These are phyloP conservation scores for Priceomyces haplophilus DNA, from an alignment of 805 yeast genomes.

Conservation along the genomic window DNA sequence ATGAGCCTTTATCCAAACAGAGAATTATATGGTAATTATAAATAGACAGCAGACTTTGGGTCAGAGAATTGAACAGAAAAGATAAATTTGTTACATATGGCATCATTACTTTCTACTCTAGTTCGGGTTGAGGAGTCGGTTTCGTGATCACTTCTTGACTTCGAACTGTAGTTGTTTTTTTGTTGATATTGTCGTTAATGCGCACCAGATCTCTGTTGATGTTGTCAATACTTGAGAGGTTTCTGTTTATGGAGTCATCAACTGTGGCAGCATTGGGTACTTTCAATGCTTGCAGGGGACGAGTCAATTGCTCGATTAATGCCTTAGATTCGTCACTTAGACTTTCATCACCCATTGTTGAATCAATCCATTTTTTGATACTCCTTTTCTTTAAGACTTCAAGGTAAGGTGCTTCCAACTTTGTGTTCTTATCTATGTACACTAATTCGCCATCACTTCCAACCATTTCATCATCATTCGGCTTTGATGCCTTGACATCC, in stretches of 20 bases:
- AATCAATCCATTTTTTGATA: conserved; percentile 31
- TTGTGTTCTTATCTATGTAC: conserved; percentile 57
- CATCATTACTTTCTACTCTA: not conserved
- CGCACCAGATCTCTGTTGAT: not conserved
- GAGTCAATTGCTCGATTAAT: conserved; percentile 20
- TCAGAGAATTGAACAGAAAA: not conserved
- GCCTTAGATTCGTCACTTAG: conserved; percentile 9
- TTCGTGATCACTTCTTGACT: not conserved
- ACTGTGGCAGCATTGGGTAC: conserved; percentile 20
- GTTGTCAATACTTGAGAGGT: conserved; percentile 14
- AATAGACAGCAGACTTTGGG: conserved; percentile 5
- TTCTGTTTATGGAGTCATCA: conserved; percentile 30
- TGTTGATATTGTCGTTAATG: not conserved
- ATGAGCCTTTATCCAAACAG: conserved; percentile 56
- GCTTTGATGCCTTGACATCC: conserved; percentile 60
- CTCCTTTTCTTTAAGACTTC: conserved; percentile 37
- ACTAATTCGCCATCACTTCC: conserved; percentile 74
- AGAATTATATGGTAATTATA: conserved; percentile 81
- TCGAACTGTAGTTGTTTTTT: not conserved
- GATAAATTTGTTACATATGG: not conserved
- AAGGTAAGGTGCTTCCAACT: conserved; percentile 40
- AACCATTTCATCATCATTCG: conserved; percentile 37
- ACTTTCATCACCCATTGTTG: conserved; percentile 17
- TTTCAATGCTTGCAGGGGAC: conserved; percentile 18
- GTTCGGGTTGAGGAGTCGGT: not conserved